Conservation (phyloP, 2,329 filamentous ascomycete genomes). For the Domatiomyces globalis region DNA sequence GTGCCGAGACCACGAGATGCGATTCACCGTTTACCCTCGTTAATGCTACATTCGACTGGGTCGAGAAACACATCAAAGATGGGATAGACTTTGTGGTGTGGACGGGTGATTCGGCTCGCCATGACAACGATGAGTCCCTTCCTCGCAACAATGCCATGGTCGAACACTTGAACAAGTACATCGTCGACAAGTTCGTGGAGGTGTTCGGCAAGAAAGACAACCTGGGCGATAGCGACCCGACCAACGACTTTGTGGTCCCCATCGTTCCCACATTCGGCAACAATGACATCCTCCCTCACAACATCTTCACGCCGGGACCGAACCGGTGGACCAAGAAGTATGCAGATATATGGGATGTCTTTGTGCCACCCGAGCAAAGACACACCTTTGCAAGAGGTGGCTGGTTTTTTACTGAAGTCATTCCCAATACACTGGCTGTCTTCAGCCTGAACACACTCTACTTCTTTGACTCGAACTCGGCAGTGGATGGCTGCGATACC, state of each 20-base stretch:
- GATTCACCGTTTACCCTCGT: slow-evolving; percentile 69
- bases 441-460: slow-evolving; percentile 95
- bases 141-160: slow-evolving; percentile 66
- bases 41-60: slow-evolving; percentile 83
- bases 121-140: slow-evolving; percentile 71
- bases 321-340: slow-evolving; percentile 75
- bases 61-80: slow-evolving; percentile 61
- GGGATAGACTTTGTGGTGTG: slow-evolving; percentile 79
- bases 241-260: slow-evolving; percentile 54
- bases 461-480: slow-evolving; percentile 85
- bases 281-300: slow-evolving; percentile 95
- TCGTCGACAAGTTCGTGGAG: slow-evolving; percentile 63
- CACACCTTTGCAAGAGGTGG: slow-evolving; percentile 86
- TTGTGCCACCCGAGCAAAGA: slow-evolving; percentile 83
- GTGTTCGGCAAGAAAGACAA: slow-evolving; percentile 50
- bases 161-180: slow-evolving; percentile 57
- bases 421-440: slow-evolving; percentile 70
- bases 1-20: slow-evolving; percentile 76
- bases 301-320: slow-evolving; percentile 73
- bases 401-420: slow-evolving; percentile 88
- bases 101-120: slow-evolving; percentile 81
- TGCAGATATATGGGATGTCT: slow-evolving; percentile 62
- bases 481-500: slow-evolving; percentile 73
- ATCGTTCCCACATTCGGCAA: slow-evolving; percentile 87
- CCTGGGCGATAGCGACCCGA: slow-evolving; percentile 33